Evolutionary conservation across 2,329 filamentous ascomycete genomes (phyloP), one percentile per base, ranked within the genome.

Genomic region (Stromatinia cepivora): DNA sequence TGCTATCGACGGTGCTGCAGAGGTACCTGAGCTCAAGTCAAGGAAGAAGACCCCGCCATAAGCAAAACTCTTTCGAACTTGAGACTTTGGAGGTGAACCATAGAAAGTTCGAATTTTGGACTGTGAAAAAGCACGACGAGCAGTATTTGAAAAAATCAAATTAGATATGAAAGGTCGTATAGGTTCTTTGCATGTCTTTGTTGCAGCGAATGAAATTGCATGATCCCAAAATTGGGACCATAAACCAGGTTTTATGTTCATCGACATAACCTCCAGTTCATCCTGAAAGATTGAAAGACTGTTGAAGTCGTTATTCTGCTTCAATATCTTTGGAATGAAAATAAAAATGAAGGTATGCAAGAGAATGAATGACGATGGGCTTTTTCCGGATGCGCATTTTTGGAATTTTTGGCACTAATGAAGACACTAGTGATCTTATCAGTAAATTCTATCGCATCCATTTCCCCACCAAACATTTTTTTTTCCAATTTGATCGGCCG

Each of bases 1-100:
- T 46, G 73, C 70, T 36, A 72, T 71, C n/a, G 73, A 68, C 31
- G 81, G 77, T 11, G 81, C 78, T 53, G 73, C 61, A 4, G 80
- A 78, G 4, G 79, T 75, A 46, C 78, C 79, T 31, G 83, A 80
- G 68, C 69, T 73, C 45, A 79, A 78, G 25, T 85, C 83, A 63
- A 86, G 76, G 22, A 87, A 81, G 36, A 88, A 79, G 48, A 87
- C 79, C 8, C 86, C 83, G 34, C 86, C 84, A 1, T 85, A 87
- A 46, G 85, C 83, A 75, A 86, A 85, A 74, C 83, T 84, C 70
- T 81, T 82, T 15, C 82, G 82, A 34, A 83, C 79, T 17, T 70
- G 66, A 61, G 56, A 66, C 28, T 75, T 83, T 81, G 69, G 79
- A 77, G 36, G 77, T 74, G 70, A 79, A 78, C 59, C 78, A 71